These are phyloP conservation scores for Pneumocystis canis DNA, from an alignment of 1,139 yeast genomes.

Conservation along the genomic window DNA sequence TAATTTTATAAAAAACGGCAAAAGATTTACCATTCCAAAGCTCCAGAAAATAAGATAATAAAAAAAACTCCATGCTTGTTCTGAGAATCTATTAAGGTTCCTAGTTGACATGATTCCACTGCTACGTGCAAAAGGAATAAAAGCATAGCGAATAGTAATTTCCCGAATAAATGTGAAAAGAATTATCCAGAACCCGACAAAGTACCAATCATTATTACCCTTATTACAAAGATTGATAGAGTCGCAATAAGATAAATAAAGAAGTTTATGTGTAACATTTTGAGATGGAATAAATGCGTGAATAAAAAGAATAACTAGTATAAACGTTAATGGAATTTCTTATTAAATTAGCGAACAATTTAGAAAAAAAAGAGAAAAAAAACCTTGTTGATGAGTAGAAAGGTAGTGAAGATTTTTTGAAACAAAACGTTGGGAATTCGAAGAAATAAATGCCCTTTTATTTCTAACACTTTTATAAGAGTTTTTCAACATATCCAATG, in stretches of 20 bases:
- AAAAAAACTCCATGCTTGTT: conserved; percentile 69
- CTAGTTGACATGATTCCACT: conserved; percentile 37
- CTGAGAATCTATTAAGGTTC: conserved; percentile 57
- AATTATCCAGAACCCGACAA: conserved; percentile 42
- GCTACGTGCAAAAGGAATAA: conserved; percentile 44
- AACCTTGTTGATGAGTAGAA: not conserved
- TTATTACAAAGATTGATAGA: conserved; percentile 12
- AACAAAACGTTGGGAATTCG: not conserved
- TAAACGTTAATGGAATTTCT: not conserved
- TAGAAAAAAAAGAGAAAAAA: not conserved
- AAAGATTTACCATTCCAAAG: conserved; percentile 32
- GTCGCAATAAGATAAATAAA: not conserved
- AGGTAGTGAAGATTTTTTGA: not conserved
- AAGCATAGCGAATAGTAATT: conserved; percentile 40
- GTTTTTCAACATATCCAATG: not conserved
- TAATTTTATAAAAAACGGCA: not conserved
- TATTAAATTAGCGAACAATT: not conserved
- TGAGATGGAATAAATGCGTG: not conserved
- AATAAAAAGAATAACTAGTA: not conserved
- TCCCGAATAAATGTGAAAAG: conserved; percentile 47
- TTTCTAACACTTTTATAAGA: not conserved
- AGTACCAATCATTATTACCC: conserved; percentile 16
- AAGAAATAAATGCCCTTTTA: not conserved
- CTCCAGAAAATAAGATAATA: conserved; percentile 45
- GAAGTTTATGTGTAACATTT: not conserved